Base-by-base conservation (phyloP, 1,284 basidiomycete genomes). In the Athelia sp. region DNA sequence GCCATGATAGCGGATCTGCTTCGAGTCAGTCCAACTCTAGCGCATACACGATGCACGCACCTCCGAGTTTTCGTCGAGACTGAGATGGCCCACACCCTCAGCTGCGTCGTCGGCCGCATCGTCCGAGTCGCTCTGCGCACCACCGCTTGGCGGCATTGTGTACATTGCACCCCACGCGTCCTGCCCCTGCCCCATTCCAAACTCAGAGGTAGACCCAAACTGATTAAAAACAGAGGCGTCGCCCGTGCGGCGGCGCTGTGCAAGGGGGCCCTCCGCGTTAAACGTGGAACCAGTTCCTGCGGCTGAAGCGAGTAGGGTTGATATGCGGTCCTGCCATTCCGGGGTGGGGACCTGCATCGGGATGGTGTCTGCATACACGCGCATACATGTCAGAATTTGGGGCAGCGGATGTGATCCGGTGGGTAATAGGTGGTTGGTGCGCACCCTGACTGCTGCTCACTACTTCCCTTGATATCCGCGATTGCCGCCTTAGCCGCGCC, bases 281-380 rank as follows among this genome's bases (percentile, higher is more conserved):
- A 52, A 56, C 29, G 52, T 46, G n/a, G 55, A 50, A n/a, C 42
- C 19, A 44, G 32, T 22, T n/a, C 52, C n/a, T n/a, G n/a, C n/a
- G n/a, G n/a, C n/a, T n/a, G n/a, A n/a, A n/a, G n/a, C n/a, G n/a
- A n/a, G n/a, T n/a, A 74, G 74, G 53, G 72, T 71, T 22, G 79
- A 76, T 17, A 89, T 69, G 47, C 75, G 79, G 44, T 89, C 84
- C 61, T 90, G 87, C 87, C 87, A 90, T 60, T 89, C 85, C 51
- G 76, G 68, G 0, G 84, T 87, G 10, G 87, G 86, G 11, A 79
- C 73, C 15, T 81, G 75, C 19, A 82, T 77, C 45, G 81, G 71
- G 4, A 75, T 72, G 34, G 77, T 73, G 58, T 84, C 84, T n/a
- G n/a, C n/a, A n/a, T n/a, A n/a, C n/a, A n/a, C n/a, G n/a, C n/a